These are phyloP conservation scores for Exserohilum turcica DNA, from an alignment of 2,329 filamentous ascomycete species.

Conservation along the genomic window DNA sequence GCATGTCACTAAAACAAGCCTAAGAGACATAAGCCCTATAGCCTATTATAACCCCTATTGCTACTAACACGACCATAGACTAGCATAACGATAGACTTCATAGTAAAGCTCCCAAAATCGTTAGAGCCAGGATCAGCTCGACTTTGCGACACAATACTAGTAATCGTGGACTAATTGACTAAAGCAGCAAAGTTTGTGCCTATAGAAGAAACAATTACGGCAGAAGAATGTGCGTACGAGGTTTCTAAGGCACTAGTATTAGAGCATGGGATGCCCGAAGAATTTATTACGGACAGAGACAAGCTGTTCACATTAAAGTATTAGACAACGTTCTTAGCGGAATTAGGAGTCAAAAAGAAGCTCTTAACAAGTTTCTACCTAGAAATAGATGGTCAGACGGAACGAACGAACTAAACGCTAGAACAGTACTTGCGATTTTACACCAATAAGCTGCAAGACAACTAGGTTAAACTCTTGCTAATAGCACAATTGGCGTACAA, in stretches of 20 bases:
- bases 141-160: background rate
- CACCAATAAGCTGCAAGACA: background rate
- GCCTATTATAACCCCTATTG: background rate
- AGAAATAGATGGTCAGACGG: too few species aligned
- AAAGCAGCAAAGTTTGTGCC: too few species aligned
- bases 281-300: background rate
- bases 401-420: too few species aligned
- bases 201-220: too few species aligned
- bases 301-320: background rate
- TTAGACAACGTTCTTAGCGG: background rate
- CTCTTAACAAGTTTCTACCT: too few species aligned
- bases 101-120: background rate
- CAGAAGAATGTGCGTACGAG: too few species aligned
- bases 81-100: background rate
- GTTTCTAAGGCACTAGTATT: background rate
- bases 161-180: background rate
- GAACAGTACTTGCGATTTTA: background rate
- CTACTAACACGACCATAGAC: background rate
- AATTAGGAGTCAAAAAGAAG: too few species aligned
- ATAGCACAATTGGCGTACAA: too few species aligned
- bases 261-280: background rate
- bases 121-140: background rate
- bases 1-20: background rate
- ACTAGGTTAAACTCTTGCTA: background rate
- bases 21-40: background rate